These are phyloP conservation scores for Neophaeococcomyces aloes DNA, from an alignment of 2,329 filamentous ascomycete species.

Conservation along the genomic window DNA sequence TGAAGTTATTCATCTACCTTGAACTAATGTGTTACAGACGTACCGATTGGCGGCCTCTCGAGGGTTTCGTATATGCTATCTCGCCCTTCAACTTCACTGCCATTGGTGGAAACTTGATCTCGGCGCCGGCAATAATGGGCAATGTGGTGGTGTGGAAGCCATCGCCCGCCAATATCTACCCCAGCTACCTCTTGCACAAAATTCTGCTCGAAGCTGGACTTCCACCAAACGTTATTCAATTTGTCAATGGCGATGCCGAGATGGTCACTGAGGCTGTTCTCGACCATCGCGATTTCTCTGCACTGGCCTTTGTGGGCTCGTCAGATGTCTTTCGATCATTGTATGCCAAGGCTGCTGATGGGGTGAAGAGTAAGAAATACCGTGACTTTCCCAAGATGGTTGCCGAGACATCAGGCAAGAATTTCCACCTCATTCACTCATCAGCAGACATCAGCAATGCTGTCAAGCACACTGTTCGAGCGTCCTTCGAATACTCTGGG, in stretches of 20 bases:
- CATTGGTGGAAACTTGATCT: constrained; percentile 30
- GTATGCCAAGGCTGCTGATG: constrained; percentile 26
- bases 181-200: constrained; percentile 29
- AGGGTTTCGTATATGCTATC: constrained; percentile 35
- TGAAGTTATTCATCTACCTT: no score
- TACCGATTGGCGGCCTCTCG: constrained; percentile 30
- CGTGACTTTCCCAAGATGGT: constrained; percentile 36
- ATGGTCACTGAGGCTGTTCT: constrained; percentile 28
- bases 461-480: constrained; percentile 38
- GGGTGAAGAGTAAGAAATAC: constrained; percentile 25
- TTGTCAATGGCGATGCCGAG: constrained; percentile 31
- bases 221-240: constrained; percentile 30
- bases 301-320: constrained; percentile 31
- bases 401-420: constrained; percentile 45
- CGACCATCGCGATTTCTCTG: constrained; percentile 30
- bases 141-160: constrained; percentile 38
- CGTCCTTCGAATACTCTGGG: constrained; percentile 42
- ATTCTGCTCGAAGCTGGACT: constrained; percentile 34
- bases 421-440: constrained; percentile 42
- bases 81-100: constrained; percentile 38
- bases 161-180: constrained; percentile 26
- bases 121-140: constrained; percentile 29
- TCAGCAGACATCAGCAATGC: constrained; percentile 40
- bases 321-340: constrained; percentile 30
- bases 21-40: no score